phyloP scores from a whole-genome alignment of 2,329 filamentous ascomycete species.

The Scorias spongiosa region DNA sequence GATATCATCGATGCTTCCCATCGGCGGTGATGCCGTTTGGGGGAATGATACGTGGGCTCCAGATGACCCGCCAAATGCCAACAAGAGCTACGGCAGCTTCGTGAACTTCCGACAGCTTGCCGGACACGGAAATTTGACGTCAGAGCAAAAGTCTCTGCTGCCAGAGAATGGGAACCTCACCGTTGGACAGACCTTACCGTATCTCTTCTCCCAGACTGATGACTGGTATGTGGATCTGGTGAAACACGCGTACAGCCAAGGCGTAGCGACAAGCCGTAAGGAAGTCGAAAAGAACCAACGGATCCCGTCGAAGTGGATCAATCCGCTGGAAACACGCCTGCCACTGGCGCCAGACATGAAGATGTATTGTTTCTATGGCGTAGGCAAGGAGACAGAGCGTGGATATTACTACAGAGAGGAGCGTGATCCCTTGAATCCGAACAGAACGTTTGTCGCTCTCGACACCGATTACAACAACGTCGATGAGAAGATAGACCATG shows the following conservation, averaged over 20 bases:
- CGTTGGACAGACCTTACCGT: constrained; percentile 58
- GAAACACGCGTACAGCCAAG: constrained; percentile 65
- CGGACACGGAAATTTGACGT: constrained; percentile 34
- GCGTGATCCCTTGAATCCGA: constrained; percentile 45
- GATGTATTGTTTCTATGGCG: constrained; percentile 93
- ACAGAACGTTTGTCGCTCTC: constrained; percentile 39
- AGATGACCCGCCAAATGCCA: constrained; percentile 64
- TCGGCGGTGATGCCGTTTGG: constrained; percentile 91
- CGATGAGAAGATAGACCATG: constrained; percentile 53
- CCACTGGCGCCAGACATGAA: constrained; percentile 80
- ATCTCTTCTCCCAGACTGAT: constrained; percentile 64
- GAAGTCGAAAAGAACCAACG: constrained; percentile 56
- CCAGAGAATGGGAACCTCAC: constrained; percentile 53
- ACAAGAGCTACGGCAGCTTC: constrained; percentile 61
- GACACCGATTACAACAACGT: constrained; percentile 55
- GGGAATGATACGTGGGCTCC: constrained; percentile 77
- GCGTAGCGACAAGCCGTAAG: constrained; percentile 61
- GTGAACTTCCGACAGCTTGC: constrained; percentile 59
- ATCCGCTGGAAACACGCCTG: constrained; percentile 77
- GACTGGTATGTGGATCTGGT: constrained; percentile 72
- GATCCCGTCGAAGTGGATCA: constrained; percentile 67
- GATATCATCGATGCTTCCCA: constrained; percentile 88
- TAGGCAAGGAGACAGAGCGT: constrained; percentile 85
- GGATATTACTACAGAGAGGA: constrained; percentile 71
- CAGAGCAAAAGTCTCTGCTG: not conserved